A percentile compares a stretch with the other conserved stretches of the same genome.
Conservation (phyloP, 495 filamentous ascomycete genomes). For the Parathielavia hyrcaniae region DNA sequence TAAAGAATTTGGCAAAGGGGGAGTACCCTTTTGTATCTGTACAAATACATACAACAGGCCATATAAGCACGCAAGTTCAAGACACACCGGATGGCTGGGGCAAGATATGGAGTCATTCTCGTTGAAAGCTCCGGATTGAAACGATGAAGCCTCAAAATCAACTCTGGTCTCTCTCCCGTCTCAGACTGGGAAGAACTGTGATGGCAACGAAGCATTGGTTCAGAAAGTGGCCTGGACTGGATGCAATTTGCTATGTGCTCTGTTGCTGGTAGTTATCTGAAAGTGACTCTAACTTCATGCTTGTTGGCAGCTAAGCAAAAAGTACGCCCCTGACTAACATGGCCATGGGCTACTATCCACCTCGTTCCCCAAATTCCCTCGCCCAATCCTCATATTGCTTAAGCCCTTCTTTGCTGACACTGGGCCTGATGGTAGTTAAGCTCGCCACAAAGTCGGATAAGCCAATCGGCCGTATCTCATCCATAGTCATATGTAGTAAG, state of each 20-base stretch:
- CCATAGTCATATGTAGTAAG: constrained; percentile 81
- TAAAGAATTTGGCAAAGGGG: not conserved
- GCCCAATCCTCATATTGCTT: constrained; percentile 93
- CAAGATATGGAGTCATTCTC: not conserved
- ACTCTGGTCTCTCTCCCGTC: too few relatives aligned
- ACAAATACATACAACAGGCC: not conserved
- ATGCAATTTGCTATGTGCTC: too few relatives aligned
- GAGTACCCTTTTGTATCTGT: constrained; percentile 6
- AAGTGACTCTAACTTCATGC: not conserved
- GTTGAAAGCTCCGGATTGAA: too few relatives aligned
- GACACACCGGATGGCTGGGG: not conserved
- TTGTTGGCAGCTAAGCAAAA: not conserved
- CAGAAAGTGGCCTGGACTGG: too few relatives aligned
- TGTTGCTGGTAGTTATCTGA: too few relatives aligned
- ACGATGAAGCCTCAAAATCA: not conserved
- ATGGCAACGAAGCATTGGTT: too few relatives aligned
- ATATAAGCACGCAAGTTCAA: not conserved
- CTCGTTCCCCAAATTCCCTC: constrained; percentile 82
- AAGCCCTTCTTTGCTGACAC: constrained; percentile 78
- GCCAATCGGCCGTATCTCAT: constrained; percentile 83
- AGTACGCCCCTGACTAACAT: not conserved
- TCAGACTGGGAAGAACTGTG: too few relatives aligned
- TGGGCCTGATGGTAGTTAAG: constrained; percentile 78
- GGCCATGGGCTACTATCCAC: constrained; percentile 46
- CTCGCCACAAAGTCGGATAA: constrained; percentile 81